These are phyloP conservation scores for Tetracladium setigerum DNA, from an alignment of 495 filamentous ascomycete genomes.

Conservation along the genomic window DNA sequence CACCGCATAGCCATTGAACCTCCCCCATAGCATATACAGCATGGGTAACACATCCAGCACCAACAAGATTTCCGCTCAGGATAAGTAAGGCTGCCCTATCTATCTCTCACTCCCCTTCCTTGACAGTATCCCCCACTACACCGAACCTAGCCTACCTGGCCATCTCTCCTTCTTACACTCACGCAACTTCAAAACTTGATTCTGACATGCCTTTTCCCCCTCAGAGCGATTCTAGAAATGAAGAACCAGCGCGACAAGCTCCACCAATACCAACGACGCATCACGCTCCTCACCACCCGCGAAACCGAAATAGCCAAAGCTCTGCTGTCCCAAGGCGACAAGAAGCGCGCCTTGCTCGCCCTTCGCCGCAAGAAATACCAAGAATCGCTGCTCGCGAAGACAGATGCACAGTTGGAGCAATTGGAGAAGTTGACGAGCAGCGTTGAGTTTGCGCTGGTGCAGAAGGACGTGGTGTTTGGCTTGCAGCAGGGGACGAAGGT, in stretches of 20 bases:
- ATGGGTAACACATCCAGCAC: slow-evolving; percentile 64
- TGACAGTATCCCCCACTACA: neutral
- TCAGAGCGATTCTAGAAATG: slow-evolving; percentile 87
- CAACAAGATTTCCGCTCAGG: slow-evolving; percentile 64
- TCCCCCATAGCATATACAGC: neutral
- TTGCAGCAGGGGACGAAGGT: slow-evolving; percentile 88
- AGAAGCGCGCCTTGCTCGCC: slow-evolving; percentile 74
- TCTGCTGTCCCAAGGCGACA: slow-evolving; percentile 68
- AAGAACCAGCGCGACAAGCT: slow-evolving; percentile 97
- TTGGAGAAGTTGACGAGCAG: slow-evolving; percentile 75
- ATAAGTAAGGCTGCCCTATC: slow-evolving; percentile 38
- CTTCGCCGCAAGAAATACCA: slow-evolving; percentile 96
- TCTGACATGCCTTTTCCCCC: neutral
- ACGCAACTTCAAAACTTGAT: neutral
- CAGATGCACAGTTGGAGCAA: slow-evolving; percentile 82
- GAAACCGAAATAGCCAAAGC: slow-evolving; percentile 79
- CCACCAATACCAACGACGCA: slow-evolving; percentile 85
- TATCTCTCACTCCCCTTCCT: neutral
- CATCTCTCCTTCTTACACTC: neutral
- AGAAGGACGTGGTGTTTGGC: slow-evolving; percentile 90
- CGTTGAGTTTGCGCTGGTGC: slow-evolving; percentile 90
- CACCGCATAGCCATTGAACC: no score
- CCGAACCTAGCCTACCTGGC: neutral
- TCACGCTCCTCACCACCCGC: slow-evolving; percentile 70
- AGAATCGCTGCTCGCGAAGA: slow-evolving; percentile 80